Evolutionary conservation across 2,329 filamentous ascomycete species (phyloP).

Genomic region (Geoglossum cookeanum): DNA sequence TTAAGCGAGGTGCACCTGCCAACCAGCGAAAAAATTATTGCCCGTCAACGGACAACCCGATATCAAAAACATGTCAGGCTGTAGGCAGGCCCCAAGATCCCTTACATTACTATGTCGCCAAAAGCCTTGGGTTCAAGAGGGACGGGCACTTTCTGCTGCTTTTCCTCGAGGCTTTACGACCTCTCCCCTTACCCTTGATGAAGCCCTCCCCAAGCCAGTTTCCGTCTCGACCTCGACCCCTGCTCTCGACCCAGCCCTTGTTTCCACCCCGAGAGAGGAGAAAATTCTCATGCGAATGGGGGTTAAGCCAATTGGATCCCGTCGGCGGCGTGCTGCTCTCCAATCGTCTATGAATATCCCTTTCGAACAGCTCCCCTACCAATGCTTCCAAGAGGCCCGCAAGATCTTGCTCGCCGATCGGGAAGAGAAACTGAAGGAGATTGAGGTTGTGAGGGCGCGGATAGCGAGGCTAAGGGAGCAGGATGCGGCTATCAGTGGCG

Average conservation of each 20-base stretch:
- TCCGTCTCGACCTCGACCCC: background rate
- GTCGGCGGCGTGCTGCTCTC: constrained; percentile 60
- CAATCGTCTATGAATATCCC: constrained; percentile 48
- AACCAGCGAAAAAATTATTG: background rate
- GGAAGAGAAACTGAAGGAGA: constrained; percentile 57
- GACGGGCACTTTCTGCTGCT: background rate
- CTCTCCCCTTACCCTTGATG: background rate
- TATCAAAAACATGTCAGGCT: background rate
- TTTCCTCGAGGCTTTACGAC: background rate
- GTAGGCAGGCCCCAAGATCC: background rate
- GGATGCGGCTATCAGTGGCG: constrained; percentile 38
- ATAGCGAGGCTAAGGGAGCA: constrained; percentile 47
- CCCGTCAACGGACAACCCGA: background rate
- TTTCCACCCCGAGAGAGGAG: constrained; percentile 44
- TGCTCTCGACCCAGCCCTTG: constrained; percentile 44
- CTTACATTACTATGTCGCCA: background rate
- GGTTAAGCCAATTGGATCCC: constrained; percentile 58
- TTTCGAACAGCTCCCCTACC: constrained; percentile 88
- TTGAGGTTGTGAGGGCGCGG: constrained; percentile 45
- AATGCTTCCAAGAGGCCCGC: constrained; percentile 92
- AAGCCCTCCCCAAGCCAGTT: background rate
- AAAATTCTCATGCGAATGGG: constrained; percentile 48
- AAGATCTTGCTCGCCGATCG: constrained; percentile 66
- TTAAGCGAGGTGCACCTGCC: background rate
- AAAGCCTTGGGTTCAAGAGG: background rate